Base-by-base conservation (phyloP, 345 rosid species). In the Acer campestre region DNA sequence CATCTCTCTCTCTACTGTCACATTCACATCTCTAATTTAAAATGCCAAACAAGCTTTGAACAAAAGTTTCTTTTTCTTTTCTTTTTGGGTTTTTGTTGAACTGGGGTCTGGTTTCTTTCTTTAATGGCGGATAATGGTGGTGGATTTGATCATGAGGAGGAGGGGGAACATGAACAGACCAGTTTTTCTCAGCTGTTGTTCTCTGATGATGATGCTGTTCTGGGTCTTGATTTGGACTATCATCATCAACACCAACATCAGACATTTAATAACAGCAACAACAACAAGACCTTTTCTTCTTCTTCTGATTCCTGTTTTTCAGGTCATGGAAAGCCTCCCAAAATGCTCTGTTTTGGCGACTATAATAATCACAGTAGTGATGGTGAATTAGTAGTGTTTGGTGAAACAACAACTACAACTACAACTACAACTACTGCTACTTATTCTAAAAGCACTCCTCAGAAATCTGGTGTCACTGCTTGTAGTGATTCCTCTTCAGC, bases 261-360 rank as follows among this genome's bases (percentile, higher is more conserved):
- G 40, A 25, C 72, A 25, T 82, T 76, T 22, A 58, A 20, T 70
- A 62, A 68, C 64, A 62, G 56, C 63, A 53, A 23, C 31, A 29
- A 0, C 35, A 31, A 31, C 38, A 35, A 35, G 38, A 35, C 5
- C 55, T 22, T 66, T 73, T 73, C 55, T 40, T 73, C 7, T 58
- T 71, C 67, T 51, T 42, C 38, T 53, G 51, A 23, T 40, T 65
- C 72, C 72, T 78, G 79, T 16, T 80, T 82, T 67, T 49, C 80
- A 71, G 23, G 75, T 70, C 38, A 64, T 66, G 73, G 40, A 61
- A 89, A 80, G 66, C 77, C 84, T 29, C 86, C 96, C 48, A 85
- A 72, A 86, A 94, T 94, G 97, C 94, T 94, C 29, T 91, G 92
- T 77, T 94, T 94, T 67, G 94, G 92, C 10, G 87, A 86, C 25